Evolutionary conservation across 2,329 filamentous ascomycete genomes (phyloP).

Genomic region (Arthrobotrys iridis): DNA sequence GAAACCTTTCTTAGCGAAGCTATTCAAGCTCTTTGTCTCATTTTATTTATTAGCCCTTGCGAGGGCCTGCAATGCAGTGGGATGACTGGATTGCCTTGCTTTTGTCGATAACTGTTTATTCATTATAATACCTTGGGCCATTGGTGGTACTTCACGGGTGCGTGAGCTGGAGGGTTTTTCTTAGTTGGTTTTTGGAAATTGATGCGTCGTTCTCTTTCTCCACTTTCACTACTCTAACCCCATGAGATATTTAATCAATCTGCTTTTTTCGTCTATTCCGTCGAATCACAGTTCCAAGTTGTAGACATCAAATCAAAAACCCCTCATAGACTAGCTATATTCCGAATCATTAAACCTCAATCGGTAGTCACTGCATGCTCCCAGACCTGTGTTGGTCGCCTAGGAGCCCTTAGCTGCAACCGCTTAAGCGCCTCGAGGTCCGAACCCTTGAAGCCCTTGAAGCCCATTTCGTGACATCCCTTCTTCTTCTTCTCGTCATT

Average conservation of each 20-base stretch:
- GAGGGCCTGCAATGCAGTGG: neutral
- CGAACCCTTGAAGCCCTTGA: slow-evolving; percentile 16
- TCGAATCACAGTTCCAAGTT: neutral
- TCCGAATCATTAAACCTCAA: neutral
- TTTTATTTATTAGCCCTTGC: neutral
- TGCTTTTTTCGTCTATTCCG: neutral
- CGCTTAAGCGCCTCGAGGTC: slow-evolving; percentile 52
- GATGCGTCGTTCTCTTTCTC: neutral
- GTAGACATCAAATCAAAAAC: neutral
- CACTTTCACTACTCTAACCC: neutral
- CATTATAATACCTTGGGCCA: slow-evolving; percentile 45
- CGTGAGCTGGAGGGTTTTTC: slow-evolving; percentile 35
- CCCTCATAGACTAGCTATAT: neutral
- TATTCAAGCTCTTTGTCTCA: neutral
- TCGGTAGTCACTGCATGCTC: neutral
- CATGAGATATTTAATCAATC: slow-evolving; percentile 8
- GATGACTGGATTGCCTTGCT: neutral
- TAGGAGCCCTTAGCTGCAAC: slow-evolving; percentile 24
- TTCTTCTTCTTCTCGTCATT: neutral
- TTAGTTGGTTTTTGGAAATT: slow-evolving; percentile 6
- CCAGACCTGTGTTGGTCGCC: slow-evolving; percentile 6
- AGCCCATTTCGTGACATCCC: slow-evolving; percentile 11
- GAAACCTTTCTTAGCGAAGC: slow-evolving; percentile 27
- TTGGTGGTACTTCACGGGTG: neutral
- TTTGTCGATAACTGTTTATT: slow-evolving; percentile 10